phyloP scores from a whole-genome alignment of 129 eudicot genomes.

The Glebionis coronaria region DNA sequence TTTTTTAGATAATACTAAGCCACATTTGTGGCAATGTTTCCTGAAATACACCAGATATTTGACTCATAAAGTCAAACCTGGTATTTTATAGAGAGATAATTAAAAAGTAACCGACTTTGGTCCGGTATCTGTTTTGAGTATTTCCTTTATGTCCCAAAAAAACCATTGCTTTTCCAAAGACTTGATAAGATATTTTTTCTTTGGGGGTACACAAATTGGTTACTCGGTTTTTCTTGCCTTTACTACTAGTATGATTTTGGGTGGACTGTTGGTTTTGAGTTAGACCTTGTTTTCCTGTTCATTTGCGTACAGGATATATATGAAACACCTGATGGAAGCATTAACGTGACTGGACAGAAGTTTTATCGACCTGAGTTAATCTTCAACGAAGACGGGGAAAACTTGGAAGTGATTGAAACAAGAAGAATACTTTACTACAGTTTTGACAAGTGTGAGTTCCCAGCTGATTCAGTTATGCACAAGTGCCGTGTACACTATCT shows the following conservation, averaged over 20 bases:
- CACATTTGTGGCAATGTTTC: not conserved
- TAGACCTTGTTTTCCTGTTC: not conserved
- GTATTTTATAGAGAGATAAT: not conserved
- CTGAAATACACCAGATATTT: not conserved
- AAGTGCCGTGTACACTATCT: conserved; percentile 85
- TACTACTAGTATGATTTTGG: not conserved
- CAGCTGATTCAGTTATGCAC: conserved; percentile 91
- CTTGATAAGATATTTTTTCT: no score
- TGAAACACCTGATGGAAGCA: conserved; percentile 40
- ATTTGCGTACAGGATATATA: conserved; percentile 53
- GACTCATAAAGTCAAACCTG: not conserved
- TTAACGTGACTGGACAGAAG: conserved; percentile 84
- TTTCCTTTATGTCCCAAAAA: no score
- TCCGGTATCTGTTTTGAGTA: no score
- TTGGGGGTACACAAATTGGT: no score
- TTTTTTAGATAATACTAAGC: not conserved
- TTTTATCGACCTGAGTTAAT: conserved; percentile 87
- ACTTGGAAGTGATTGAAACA: conserved; percentile 61
- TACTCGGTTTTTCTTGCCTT: not conserved
- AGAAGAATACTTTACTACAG: conserved; percentile 86
- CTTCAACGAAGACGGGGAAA: conserved; percentile 59
- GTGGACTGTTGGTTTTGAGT: not conserved
- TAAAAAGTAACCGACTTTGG: no score
- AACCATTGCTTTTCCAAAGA: no score
- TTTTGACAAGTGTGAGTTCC: conserved; percentile 74